phyloP scores from a whole-genome alignment of 1,139 yeast species.

The Saccharomyces hybrid region DNA sequence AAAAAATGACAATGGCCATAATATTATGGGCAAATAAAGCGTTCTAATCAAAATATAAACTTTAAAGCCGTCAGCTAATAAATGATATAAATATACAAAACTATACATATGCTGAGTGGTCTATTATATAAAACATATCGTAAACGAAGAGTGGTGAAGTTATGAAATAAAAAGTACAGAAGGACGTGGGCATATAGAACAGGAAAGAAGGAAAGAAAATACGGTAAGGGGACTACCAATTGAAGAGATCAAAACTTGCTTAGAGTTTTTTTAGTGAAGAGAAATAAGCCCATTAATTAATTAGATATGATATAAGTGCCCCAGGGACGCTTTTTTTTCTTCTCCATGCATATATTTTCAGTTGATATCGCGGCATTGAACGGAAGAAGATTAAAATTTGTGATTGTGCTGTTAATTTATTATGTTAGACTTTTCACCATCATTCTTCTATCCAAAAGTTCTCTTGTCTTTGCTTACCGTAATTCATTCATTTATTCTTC shows the following conservation, averaged over 20 bases:
- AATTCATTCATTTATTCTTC: no score
- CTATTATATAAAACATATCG: neutral
- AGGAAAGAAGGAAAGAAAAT: neutral
- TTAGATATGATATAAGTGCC: neutral
- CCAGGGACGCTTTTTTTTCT: neutral
- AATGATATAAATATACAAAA: constrained; percentile 1
- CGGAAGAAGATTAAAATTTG: neutral
- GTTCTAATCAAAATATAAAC: neutral
- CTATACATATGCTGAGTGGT: constrained; percentile 1
- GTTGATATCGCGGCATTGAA: neutral
- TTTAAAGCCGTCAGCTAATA: neutral
- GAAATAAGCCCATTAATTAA: neutral
- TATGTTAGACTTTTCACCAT: neutral
- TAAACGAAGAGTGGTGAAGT: neutral
- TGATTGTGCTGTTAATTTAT: neutral
- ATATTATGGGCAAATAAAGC: neutral
- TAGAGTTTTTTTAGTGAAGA: neutral
- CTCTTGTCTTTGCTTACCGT: neutral
- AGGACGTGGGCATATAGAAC: neutral
- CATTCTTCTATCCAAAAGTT: neutral
- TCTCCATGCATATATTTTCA: constrained; percentile 1
- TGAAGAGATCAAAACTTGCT: neutral
- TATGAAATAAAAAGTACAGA: neutral
- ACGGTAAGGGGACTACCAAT: neutral
- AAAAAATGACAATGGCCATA: neutral